Conservation (phyloP, 2,329 filamentous ascomycete genomes). For the Onygenales sp. region DNA sequence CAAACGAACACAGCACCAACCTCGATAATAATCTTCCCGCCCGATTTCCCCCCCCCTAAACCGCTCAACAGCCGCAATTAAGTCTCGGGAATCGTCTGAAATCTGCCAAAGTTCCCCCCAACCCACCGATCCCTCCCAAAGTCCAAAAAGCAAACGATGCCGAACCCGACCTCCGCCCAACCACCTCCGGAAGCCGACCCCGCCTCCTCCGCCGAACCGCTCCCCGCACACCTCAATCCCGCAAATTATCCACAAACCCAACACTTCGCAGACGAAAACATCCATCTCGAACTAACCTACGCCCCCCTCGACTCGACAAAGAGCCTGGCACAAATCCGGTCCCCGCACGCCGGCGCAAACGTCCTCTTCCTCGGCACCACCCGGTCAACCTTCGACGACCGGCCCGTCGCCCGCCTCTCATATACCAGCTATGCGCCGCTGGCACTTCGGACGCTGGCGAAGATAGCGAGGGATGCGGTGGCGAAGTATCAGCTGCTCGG, state of each 20-base stretch:
- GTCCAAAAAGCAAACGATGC: not conserved
- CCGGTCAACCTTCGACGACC: conserved; percentile 32
- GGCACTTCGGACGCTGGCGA: conserved; percentile 29
- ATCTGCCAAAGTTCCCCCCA: too few species aligned
- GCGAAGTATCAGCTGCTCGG: conserved; percentile 54
- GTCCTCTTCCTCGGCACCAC: conserved; percentile 39
- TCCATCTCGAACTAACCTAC: conserved; percentile 36
- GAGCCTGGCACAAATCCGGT: conserved; percentile 28
- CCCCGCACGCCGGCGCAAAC: conserved; percentile 35
- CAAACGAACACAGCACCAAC: too few species aligned
- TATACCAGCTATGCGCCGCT: conserved; percentile 36
- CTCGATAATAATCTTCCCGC: too few species aligned
- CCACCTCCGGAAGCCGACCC: not conserved
- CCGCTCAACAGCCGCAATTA: too few species aligned
- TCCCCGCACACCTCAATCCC: conserved; percentile 10
- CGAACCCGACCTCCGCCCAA: not conserved
- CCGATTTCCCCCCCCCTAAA: too few species aligned
- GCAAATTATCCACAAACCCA: conserved; percentile 24
- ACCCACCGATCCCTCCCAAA: too few species aligned
- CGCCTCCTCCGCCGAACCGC: not conserved
- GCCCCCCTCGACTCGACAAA: conserved; percentile 25
- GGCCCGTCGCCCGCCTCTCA: conserved; percentile 33
- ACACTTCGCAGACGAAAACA: conserved; percentile 33
- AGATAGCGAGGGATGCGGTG: conserved; percentile 38
- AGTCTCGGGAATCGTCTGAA: too few species aligned